Base-by-base conservation (phyloP, 2,329 filamentous ascomycete genomes). In the Neonectria magnoliae region DNA sequence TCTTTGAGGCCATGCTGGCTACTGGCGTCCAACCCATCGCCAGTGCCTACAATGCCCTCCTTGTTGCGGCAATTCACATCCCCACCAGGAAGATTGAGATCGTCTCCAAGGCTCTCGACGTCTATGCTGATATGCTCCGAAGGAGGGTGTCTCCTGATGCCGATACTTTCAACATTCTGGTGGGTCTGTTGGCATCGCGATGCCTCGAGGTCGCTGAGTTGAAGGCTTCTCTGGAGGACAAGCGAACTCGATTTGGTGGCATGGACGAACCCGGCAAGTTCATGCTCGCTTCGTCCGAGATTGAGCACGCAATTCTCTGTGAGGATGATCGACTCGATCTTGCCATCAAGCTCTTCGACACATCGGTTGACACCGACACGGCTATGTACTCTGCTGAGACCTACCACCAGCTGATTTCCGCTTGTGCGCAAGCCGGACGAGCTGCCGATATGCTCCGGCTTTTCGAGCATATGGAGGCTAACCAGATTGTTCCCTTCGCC, bases 121-220 rank as follows among this genome's bases (percentile, higher is more conserved):
- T 99, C 57, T 99, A 98, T 79, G 91, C 94, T 16, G 94, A 98
- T 77, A 98, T 99, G 96, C 89, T 97, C 71, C 90, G 91, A 69
- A 91, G 94, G 69, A 91, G 91, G 71, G 90, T 98, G 25, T 82
- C 87, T 20, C 94, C 95, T 8, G 91, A 98, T 77, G 89, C 90
- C 58, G 88, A 92, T 62, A 98, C 95, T 0, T 98, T 97, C 80
- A 90, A 93, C 75, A 94, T 94, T 36, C 84, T 99, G 18, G 92
- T 99, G 60, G 89, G 91, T 62, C 84, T 98, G 42, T 85, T 99
- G 57, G 91, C 94, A 18, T 87, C 89, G 14, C 90, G 94, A 69
- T 94, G 93, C 42, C 84, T 97, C 51, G 92, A 97, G 76, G 90
- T 95, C 8, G 86, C 90, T 22, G 85, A 87, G 31, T 85, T 92